phyloP scores from a whole-genome alignment of 352 stramenopile genomes.

The Elongisporangium undulatum region DNA sequence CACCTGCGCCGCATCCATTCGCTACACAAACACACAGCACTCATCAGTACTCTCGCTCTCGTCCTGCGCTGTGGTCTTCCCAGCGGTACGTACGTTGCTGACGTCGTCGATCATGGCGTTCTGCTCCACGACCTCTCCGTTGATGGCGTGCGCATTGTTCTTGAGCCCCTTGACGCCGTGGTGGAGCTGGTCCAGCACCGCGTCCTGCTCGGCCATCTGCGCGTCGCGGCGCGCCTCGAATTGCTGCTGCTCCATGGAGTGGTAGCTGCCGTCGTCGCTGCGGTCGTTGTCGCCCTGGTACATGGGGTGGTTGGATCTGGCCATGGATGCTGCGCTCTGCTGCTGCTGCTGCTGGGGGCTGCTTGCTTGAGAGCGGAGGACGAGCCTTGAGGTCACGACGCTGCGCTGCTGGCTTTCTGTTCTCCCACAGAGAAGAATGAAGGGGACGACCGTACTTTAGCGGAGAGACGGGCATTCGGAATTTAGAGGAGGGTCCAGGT shows the following conservation, averaged over 20 bases:
- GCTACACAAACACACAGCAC: conserved; percentile 20
- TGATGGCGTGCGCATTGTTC: conserved; percentile 81
- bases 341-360: too few relatives aligned
- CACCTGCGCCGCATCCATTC: conserved; percentile 57
- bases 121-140: conserved; percentile 79
- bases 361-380: background rate
- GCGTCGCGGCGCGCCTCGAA: conserved; percentile 51
- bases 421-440: background rate
- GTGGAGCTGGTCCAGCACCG: conserved; percentile 74
- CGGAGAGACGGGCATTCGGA: background rate
- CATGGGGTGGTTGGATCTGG: background rate
- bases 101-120: conserved; percentile 84
- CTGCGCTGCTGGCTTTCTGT: background rate
- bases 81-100: conserved; percentile 37
- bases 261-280: background rate
- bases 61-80: conserved; percentile 3
- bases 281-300: background rate
- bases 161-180: conserved; percentile 71
- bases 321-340: background rate
- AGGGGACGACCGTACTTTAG: background rate
- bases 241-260: conserved; percentile 39
- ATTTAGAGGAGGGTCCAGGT: background rate
- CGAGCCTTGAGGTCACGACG: background rate
- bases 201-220: conserved; percentile 62
- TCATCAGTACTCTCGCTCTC: conserved; percentile 2